Evolutionary conservation across 495 filamentous ascomycete species (phyloP).

Genomic region (Schizothecium vesticola): DNA sequence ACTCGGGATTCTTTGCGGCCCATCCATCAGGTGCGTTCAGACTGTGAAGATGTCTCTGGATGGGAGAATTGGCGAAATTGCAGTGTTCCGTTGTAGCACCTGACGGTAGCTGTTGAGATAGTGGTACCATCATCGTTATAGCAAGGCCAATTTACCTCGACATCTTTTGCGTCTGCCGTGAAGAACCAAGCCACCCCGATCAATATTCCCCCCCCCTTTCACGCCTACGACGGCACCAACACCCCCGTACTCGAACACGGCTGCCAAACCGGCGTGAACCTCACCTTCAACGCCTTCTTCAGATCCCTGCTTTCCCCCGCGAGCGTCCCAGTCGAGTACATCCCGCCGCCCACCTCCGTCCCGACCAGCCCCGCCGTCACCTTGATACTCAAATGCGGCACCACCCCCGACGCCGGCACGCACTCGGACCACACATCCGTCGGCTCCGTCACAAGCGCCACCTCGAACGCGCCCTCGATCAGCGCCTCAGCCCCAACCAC

Average conservation of each 20-base stretch:
- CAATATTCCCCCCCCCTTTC: too few relatives aligned
- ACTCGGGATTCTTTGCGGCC: too few relatives aligned
- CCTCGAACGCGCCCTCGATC: slow-evolving; percentile 11
- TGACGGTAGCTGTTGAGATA: background rate
- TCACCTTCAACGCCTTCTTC: slow-evolving; percentile 15
- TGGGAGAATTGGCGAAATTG: too few relatives aligned
- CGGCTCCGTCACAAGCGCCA: slow-evolving; percentile 14
- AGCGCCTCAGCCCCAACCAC: slow-evolving; percentile 9
- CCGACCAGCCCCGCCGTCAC: slow-evolving; percentile 18
- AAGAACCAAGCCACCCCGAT: background rate
- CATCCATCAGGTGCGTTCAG: too few relatives aligned
- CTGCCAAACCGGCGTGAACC: slow-evolving; percentile 22
- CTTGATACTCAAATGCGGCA: slow-evolving; percentile 15
- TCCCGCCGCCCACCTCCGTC: slow-evolving; percentile 7
- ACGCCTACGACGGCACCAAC: background rate
- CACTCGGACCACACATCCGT: slow-evolving; percentile 20
- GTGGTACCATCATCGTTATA: background rate
- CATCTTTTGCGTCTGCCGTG: background rate
- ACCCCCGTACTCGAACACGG: slow-evolving; percentile 4
- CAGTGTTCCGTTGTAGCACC: too few relatives aligned
- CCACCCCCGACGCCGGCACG: slow-evolving; percentile 12
- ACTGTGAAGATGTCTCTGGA: too few relatives aligned
- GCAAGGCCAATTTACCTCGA: background rate
- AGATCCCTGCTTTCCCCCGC: slow-evolving; percentile 16
- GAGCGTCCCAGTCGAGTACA: slow-evolving; percentile 9